phyloP scores from a whole-genome alignment of 495 filamentous ascomycete genomes.

The Hypomontagnella monticulosa region DNA sequence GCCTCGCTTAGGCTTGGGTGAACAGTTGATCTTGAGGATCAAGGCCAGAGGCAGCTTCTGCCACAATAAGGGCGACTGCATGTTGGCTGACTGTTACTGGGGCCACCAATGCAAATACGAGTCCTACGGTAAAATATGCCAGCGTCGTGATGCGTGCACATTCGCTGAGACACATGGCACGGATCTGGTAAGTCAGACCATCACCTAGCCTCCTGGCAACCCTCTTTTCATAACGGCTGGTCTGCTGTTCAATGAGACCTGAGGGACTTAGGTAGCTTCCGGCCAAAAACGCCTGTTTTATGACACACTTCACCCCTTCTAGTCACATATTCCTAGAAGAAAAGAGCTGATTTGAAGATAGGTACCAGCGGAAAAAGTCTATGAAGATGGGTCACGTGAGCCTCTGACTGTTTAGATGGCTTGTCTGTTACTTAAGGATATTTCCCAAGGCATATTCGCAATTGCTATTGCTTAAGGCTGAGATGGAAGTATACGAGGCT shows the following conservation, averaged over 20 bases:
- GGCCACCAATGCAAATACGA: conserved; percentile 47
- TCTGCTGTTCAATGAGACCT: too few relatives aligned
- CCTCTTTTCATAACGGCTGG: too few relatives aligned
- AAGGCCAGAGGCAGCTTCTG: conserved; percentile 46
- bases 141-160: conserved; percentile 34
- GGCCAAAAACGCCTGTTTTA: too few relatives aligned
- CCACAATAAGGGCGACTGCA: conserved; percentile 31
- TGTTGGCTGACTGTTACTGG: conserved; percentile 42
- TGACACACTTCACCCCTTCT: too few relatives aligned
- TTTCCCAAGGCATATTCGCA: too few relatives aligned
- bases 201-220: background rate
- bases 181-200: conserved; percentile 45
- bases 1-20: conserved; percentile 32
- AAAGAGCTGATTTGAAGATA: conserved; percentile 9
- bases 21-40: conserved; percentile 36
- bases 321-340: background rate
- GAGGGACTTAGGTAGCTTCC: too few relatives aligned
- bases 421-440: too few relatives aligned
- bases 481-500: too few relatives aligned
- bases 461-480: too few relatives aligned
- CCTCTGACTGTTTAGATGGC: background rate
- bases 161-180: conserved; percentile 46
- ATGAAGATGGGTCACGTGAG: conserved; percentile 27
- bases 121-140: conserved; percentile 29
- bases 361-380: conserved; percentile 29